Base-by-base conservation (phyloP, 176 grass and related monocot genomes). In the Neostapfia colusana region DNA sequence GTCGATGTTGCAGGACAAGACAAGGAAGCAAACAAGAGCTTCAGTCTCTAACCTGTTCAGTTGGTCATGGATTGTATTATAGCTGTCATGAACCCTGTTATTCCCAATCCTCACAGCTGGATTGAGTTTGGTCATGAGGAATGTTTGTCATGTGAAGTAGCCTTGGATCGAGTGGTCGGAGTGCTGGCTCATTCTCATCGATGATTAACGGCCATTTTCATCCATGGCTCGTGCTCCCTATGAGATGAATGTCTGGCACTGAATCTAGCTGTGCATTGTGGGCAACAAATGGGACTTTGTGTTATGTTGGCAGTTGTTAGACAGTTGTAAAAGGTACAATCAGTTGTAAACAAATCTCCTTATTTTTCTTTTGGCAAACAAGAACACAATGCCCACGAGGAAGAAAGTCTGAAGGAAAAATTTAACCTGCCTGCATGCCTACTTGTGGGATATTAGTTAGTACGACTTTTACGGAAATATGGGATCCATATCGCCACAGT, bases 91-190 rank as follows among this genome's bases (percentile, higher is more conserved):
- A 68, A 62, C 42, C n/a, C 3, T 12, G 5, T 65, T 88, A n/a
- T 28, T 79, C 75, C 81, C 76, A 79, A 83, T 70, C 61, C 41
- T 67, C 69, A 88, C 69, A 79, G 80, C 80, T 88, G 80, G 60
- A 68, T 79, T 61, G 60, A 43, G 37, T 82, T 74, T 53, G 58
- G 10, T 36, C 53, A 68, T 36, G 67, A 60, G 48, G 67, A 73
- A 66, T 70, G 34, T 63, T 73, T 67, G 55, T 21, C 65, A 84
- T 83, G 64, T 62, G 56, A 73, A 67, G 67, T 42, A 57, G 58
- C 58, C 39, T 28, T 71, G 77, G 25, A 44, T 60, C 77, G 58
- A 39, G 37, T 54, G 17, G 12, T n/a, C 63, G 23, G 16, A 2
- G 12, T 24, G 50, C 53, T 86, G 72, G 7, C 24, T 2, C 34